A percentile compares a stretch with the other conserved stretches of the same genome.
Conservation (phyloP, 345 rosid species). For the Gossypium bickii region DNA sequence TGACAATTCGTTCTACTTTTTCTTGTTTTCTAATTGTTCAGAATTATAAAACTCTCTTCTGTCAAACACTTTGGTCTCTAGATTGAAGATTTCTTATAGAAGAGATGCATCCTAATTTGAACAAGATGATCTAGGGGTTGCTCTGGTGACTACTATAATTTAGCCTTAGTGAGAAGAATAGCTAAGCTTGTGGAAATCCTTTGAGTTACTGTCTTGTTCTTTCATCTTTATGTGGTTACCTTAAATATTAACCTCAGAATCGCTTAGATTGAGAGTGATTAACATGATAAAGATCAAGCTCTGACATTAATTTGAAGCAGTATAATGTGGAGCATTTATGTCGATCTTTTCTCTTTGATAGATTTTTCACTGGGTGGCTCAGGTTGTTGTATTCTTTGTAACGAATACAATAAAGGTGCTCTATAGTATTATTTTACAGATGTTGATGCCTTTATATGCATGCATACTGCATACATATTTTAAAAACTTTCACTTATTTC, state of each 20-base stretch:
- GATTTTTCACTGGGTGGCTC: neutral
- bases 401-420: neutral
- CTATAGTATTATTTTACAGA: neutral
- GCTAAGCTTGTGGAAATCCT: neutral
- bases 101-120: neutral
- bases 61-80: neutral
- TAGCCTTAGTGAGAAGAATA: neutral
- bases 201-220: neutral
- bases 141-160: neutral
- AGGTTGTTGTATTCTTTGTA: neutral
- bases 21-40: constrained; percentile 5
- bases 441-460: neutral
- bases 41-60: neutral
- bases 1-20: neutral
- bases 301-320: neutral
- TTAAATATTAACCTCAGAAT: neutral
- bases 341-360: neutral
- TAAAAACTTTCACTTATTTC: neutral
- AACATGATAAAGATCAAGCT: neutral
- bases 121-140: neutral
- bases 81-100: neutral
- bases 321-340: neutral
- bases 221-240: neutral
- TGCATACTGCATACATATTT: neutral
- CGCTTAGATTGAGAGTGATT: neutral